Percentiles rank a stretch among this genome's conserved stretches.
Conservation (phyloP, 148 eudicot species). For the Polygonum aviculare region DNA sequence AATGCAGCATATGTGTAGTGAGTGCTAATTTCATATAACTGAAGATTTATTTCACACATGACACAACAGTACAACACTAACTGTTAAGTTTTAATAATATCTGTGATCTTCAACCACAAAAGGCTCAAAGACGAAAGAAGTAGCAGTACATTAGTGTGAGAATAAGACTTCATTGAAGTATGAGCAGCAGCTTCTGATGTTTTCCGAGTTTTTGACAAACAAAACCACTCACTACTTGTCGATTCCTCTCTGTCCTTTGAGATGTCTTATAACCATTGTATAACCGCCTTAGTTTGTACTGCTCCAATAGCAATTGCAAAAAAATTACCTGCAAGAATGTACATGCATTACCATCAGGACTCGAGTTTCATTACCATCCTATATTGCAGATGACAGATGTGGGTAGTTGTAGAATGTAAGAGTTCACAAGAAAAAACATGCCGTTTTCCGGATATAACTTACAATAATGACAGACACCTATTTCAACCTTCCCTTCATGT, state of each 20-base stretch:
- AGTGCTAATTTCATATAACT: background rate
- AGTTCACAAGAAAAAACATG: background rate
- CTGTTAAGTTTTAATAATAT: background rate
- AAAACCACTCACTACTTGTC: background rate
- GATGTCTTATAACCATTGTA: background rate
- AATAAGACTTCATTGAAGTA: background rate
- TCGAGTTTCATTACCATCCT: background rate
- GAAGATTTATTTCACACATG: background rate
- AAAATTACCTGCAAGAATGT: background rate
- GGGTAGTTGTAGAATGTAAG: background rate
- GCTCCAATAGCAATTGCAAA: background rate
- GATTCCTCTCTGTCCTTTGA: conserved; percentile 2
- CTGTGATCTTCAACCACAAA: background rate
- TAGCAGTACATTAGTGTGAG: background rate
- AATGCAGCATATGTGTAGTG: background rate
- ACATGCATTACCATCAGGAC: background rate
- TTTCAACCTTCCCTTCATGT: no score
- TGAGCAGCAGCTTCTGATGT: background rate
- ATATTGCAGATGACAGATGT: background rate
- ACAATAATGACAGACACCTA: background rate
- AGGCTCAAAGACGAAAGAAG: background rate
- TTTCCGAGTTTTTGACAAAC: background rate
- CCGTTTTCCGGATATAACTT: background rate
- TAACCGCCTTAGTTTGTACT: background rate
- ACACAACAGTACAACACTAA: background rate